phyloP scores from a whole-genome alignment of 2,329 filamentous ascomycete genomes.

The Proliferodiscus dingleyae region DNA sequence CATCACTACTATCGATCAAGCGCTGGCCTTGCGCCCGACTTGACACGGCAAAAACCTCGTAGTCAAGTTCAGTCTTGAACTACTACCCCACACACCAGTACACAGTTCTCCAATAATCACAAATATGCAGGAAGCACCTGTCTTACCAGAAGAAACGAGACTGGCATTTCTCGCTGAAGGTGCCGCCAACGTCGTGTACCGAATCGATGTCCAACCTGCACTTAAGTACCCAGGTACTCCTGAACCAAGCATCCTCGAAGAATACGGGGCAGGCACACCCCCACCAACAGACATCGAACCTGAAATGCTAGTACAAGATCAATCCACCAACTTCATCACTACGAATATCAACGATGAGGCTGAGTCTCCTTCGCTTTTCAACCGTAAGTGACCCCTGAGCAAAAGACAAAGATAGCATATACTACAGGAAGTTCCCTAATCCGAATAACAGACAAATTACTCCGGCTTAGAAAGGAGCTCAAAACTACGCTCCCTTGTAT shows the following conservation, averaged over 20 bases:
- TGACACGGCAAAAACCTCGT: too few relatives aligned
- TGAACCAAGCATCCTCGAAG: slow-evolving; percentile 29
- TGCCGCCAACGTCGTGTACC: slow-evolving; percentile 72
- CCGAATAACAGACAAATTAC: slow-evolving; percentile 40
- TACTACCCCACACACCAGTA: not conserved
- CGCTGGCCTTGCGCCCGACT: too few relatives aligned
- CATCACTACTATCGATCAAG: too few relatives aligned
- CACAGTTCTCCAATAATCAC: not conserved
- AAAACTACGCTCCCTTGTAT: slow-evolving; percentile 43
- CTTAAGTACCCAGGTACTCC: too few relatives aligned
- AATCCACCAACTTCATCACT: too few relatives aligned
- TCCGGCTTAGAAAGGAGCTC: slow-evolving; percentile 57
- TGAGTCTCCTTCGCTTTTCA: too few relatives aligned
- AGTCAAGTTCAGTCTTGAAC: too few relatives aligned
- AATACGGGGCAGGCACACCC: slow-evolving; percentile 30
- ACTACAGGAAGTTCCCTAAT: too few relatives aligned
- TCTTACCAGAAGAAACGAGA: slow-evolving; percentile 1
- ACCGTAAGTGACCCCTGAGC: too few relatives aligned
- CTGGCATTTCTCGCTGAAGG: slow-evolving; percentile 56
- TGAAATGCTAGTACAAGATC: too few relatives aligned
- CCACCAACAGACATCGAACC: slow-evolving; percentile 23
- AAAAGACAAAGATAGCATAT: too few relatives aligned
- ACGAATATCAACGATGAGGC: too few relatives aligned
- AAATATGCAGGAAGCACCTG: slow-evolving; percentile 1
- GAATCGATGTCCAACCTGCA: slow-evolving; percentile 40